Percentiles rank a stretch among this genome's conserved stretches.
These are phyloP conservation scores for Boletales sp. DNA, from an alignment of 768 basidiomycete genomes.

Conservation along the genomic window DNA sequence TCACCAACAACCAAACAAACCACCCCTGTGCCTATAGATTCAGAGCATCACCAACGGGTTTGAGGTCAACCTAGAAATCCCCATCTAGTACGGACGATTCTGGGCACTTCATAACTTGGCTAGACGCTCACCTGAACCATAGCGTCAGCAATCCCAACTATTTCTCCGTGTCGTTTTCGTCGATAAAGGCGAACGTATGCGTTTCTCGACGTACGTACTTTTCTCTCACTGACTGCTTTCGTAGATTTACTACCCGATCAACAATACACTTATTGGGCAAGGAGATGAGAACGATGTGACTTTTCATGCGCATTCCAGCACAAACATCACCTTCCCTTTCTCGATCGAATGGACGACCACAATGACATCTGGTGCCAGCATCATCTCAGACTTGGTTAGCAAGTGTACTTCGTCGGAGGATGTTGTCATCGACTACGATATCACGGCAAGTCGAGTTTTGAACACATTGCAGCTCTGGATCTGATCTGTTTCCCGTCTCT, in stretches of 20 bases:
- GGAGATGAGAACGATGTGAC: conserved; percentile 47
- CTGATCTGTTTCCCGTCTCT: conserved; percentile 7
- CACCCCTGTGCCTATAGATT: conserved; percentile 26
- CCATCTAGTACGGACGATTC: conserved; percentile 52
- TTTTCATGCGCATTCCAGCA: conserved; percentile 51
- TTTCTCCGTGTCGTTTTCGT: conserved; percentile 63
- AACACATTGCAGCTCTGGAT: neutral
- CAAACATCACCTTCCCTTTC: conserved; percentile 77
- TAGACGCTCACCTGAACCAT: conserved; percentile 6
- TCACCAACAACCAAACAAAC: conserved; percentile 18
- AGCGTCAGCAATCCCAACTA: conserved; percentile 84
- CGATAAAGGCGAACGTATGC: conserved; percentile 58
- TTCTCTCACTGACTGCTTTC: conserved; percentile 2
- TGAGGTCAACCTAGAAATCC: conserved; percentile 57
- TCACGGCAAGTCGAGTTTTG: conserved; percentile 42
- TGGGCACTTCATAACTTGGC: neutral
- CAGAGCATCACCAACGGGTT: conserved; percentile 42
- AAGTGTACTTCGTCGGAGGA: conserved; percentile 58
- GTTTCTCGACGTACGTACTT: neutral
- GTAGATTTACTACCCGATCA: conserved; percentile 74
- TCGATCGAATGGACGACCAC: conserved; percentile 55
- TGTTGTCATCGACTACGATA: conserved; percentile 60
- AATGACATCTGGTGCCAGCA: conserved; percentile 46
- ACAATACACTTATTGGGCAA: conserved; percentile 62
- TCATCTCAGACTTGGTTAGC: conserved; percentile 57